phyloP scores from a whole-genome alignment of 345 rosid genomes.

The Hibiscus syriacus region DNA sequence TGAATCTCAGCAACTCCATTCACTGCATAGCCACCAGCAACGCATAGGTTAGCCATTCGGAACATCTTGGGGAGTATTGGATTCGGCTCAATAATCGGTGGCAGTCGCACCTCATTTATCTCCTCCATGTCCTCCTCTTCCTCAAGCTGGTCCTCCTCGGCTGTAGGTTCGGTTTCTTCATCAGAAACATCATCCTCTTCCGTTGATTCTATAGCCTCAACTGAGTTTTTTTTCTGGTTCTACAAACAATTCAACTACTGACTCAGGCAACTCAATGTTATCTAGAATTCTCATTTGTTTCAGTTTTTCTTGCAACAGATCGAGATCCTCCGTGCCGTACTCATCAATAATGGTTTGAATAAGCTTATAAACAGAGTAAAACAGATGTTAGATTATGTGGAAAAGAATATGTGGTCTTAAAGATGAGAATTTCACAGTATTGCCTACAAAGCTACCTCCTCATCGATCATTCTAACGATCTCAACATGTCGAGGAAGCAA shows the following conservation, averaged over 20 bases:
- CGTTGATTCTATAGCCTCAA: slow-evolving; percentile 9
- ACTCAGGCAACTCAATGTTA: slow-evolving; percentile 54
- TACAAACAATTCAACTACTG: slow-evolving; percentile 47
- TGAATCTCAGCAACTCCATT: slow-evolving; percentile 79
- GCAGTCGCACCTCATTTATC: slow-evolving; percentile 29
- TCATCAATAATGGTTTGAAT: slow-evolving; percentile 42
- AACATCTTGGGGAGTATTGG: slow-evolving; percentile 38
- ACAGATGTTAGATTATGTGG: neutral
- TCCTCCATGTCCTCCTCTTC: slow-evolving; percentile 18
- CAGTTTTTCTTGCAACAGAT: slow-evolving; percentile 42
- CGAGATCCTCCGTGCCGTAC: slow-evolving; percentile 47
- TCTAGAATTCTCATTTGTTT: slow-evolving; percentile 70
- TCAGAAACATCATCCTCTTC: slow-evolving; percentile 23
- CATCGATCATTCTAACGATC: slow-evolving; percentile 69
- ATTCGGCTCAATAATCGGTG: slow-evolving; percentile 27
- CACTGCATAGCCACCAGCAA: slow-evolving; percentile 53
- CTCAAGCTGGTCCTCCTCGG: slow-evolving; percentile 5
- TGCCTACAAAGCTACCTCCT: slow-evolving; percentile 37
- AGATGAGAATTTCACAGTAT: neutral
- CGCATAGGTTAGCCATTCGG: slow-evolving; percentile 59
- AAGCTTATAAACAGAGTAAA: slow-evolving; percentile 33
- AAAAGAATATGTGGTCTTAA: neutral
- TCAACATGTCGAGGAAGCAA: slow-evolving; percentile 64
- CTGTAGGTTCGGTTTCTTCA: slow-evolving; percentile 5
- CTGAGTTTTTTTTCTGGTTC: slow-evolving; percentile 28